These are phyloP conservation scores for Aspergillus pseudoterreus DNA, from an alignment of 2,329 filamentous ascomycete genomes.

Conservation along the genomic window DNA sequence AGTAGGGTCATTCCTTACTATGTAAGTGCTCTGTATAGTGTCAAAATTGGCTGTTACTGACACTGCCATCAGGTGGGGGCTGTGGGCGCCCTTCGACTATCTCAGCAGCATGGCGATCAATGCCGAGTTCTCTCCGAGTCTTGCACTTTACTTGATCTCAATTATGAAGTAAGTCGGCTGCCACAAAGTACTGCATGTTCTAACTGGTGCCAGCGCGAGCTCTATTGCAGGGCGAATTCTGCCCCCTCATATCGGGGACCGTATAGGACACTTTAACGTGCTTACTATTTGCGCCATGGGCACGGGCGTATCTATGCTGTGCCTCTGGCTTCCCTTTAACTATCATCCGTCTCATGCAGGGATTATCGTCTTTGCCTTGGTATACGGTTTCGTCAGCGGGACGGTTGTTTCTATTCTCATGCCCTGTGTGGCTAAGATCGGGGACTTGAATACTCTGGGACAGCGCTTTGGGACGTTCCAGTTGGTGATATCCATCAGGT, in stretches of 20 bases:
- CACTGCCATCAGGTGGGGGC: slow-evolving; percentile 17
- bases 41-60: not conserved
- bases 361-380: slow-evolving; percentile 24
- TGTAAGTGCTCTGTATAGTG: slow-evolving; percentile 14
- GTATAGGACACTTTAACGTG: slow-evolving; percentile 26
- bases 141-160: slow-evolving; percentile 23
- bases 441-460: slow-evolving; percentile 29
- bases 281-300: slow-evolving; percentile 11
- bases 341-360: slow-evolving; percentile 24
- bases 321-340: slow-evolving; percentile 28
- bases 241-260: slow-evolving; percentile 21
- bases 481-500: slow-evolving; percentile 20
- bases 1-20: slow-evolving; percentile 22
- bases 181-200: not conserved
- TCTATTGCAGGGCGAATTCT: slow-evolving; percentile 25
- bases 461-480: slow-evolving; percentile 32
- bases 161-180: slow-evolving; percentile 21
- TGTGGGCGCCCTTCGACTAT: slow-evolving; percentile 25
- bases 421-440: slow-evolving; percentile 28
- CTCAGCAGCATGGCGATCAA: slow-evolving; percentile 16
- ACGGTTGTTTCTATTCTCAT: slow-evolving; percentile 26
- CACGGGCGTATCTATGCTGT: slow-evolving; percentile 18
- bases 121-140: slow-evolving; percentile 15
- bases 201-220: slow-evolving; percentile 13
- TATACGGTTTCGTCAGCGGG: slow-evolving; percentile 29